Conservation (phyloP, 768 basidiomycete species). For the Pulveroboletus sp. region DNA sequence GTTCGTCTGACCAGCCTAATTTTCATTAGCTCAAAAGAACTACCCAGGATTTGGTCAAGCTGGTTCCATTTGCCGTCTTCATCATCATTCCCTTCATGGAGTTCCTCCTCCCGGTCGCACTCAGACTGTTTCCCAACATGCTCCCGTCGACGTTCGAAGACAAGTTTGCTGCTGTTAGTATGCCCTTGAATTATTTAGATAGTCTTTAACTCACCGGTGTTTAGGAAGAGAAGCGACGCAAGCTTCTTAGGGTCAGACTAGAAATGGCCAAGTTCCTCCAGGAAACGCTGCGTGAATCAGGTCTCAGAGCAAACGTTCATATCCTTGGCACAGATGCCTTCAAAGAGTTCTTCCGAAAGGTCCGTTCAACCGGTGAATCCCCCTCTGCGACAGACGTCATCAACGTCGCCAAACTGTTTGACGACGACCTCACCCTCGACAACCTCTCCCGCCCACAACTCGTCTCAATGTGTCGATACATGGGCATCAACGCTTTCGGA, state of each 20-base stretch:
- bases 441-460: constrained; percentile 98
- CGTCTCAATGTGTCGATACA: constrained; percentile 95
- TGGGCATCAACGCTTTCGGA: constrained; percentile 97
- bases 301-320: constrained; percentile 86
- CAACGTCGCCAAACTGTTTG: constrained; percentile 94
- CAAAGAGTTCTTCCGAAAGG: constrained; percentile 99
- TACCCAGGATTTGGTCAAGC: constrained; percentile 85
- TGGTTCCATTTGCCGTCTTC: constrained; percentile 94
- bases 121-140: constrained; percentile 98
- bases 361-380: constrained; percentile 91
- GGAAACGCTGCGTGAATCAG: constrained; percentile 93
- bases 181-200: not conserved
- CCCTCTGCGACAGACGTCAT: constrained; percentile 87
- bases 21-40: constrained; percentile 75
- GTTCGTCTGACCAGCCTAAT: constrained; percentile 1
- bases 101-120: constrained; percentile 86
- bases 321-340: constrained; percentile 94
- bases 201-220: not conserved
- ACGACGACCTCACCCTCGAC: constrained; percentile 96
- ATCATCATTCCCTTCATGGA: constrained; percentile 98
- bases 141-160: constrained; percentile 98
- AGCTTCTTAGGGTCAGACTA: constrained; percentile 86
- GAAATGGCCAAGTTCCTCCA: constrained; percentile 99
- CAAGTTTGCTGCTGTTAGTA: constrained; percentile 82
- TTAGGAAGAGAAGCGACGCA: constrained; percentile 95